Evolutionary conservation across 768 basidiomycete species (phyloP).

Genomic region (Calocera viscosa): DNA sequence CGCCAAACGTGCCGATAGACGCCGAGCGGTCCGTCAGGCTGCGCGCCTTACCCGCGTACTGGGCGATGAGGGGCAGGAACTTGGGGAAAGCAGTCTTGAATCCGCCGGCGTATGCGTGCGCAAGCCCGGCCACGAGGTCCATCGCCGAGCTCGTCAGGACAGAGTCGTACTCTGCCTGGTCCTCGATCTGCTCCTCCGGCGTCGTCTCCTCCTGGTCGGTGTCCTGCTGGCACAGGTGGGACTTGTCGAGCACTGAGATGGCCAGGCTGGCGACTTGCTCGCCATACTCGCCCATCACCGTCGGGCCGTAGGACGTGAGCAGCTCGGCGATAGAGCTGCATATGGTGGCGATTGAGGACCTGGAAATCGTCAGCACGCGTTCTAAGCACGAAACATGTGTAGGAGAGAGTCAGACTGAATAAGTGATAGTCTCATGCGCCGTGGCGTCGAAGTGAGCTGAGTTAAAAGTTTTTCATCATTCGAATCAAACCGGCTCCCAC

Average conservation of each 20-base stretch:
- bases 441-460: conserved; percentile 70
- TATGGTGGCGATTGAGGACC: conserved; percentile 75
- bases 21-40: conserved; percentile 86
- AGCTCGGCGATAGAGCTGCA: conserved; percentile 85
- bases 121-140: conserved; percentile 83
- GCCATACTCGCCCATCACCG: conserved; percentile 55
- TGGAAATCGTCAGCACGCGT: conserved; percentile 24
- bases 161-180: conserved; percentile 91
- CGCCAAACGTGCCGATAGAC: conserved; percentile 85
- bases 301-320: conserved; percentile 83
- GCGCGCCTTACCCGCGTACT: conserved; percentile 82
- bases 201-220: conserved; percentile 83
- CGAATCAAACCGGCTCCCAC: conserved; percentile 26
- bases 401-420: conserved; percentile 15
- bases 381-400: conserved; percentile 10
- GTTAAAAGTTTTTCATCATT: conserved; percentile 45
- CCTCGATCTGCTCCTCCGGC: conserved; percentile 58
- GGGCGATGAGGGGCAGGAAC: conserved; percentile 83
- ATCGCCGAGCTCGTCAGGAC: conserved; percentile 87
- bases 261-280: conserved; percentile 71
- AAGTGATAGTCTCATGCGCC: conserved; percentile 45
- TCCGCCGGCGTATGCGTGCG: conserved; percentile 69
- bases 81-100: conserved; percentile 68
- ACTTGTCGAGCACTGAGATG: conserved; percentile 78
- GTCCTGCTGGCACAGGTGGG: conserved; percentile 91